Percentiles rank a stretch among this genome's conserved stretches.
phyloP scores from a whole-genome alignment of 495 filamentous ascomycete species.

The Pyronema domesticum region DNA sequence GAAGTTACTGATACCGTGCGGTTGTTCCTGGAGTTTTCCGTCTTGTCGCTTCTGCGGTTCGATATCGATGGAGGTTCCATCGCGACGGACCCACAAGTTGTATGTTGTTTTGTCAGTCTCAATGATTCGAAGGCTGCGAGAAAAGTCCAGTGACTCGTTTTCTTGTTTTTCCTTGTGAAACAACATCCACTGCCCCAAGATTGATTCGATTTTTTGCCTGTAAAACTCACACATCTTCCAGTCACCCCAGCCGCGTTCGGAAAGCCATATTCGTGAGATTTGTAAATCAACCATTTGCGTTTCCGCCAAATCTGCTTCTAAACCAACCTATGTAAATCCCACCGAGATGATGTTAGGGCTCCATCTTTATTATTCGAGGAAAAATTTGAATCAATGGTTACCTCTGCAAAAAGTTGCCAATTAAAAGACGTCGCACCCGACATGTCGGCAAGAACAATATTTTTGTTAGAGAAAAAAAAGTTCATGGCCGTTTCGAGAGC shows the following conservation, averaged over 20 bases:
- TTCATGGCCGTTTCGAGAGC: slow-evolving; percentile 10
- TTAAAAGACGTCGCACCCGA: background rate
- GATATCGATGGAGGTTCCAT: background rate
- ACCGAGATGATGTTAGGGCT: no score
- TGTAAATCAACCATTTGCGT: background rate
- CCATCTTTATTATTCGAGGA: no score
- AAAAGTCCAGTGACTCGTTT: no score
- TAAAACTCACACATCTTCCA: slow-evolving; percentile 4
- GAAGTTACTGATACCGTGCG: no score
- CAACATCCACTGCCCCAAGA: slow-evolving; percentile 12
- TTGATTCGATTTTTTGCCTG: slow-evolving; percentile 8
- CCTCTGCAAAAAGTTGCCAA: slow-evolving; percentile 7
- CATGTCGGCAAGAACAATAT: background rate
- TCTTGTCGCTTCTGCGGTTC: no score
- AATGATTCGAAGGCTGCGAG: background rate
- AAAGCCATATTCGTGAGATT: slow-evolving; percentile 1
- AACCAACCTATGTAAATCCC: no score
- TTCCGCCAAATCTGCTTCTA: no score
- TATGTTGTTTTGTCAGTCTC: background rate
- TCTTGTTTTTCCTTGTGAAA: slow-evolving; percentile 3
- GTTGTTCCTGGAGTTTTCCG: no score
- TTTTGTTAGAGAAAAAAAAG: slow-evolving; percentile 1
- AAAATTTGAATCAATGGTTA: no score
- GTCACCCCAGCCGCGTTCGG: slow-evolving; percentile 7
- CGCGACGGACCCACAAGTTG: background rate